Base-by-base conservation (phyloP, 2,329 filamentous ascomycete species). In the Neophaeococcomyces mojaviensis region DNA sequence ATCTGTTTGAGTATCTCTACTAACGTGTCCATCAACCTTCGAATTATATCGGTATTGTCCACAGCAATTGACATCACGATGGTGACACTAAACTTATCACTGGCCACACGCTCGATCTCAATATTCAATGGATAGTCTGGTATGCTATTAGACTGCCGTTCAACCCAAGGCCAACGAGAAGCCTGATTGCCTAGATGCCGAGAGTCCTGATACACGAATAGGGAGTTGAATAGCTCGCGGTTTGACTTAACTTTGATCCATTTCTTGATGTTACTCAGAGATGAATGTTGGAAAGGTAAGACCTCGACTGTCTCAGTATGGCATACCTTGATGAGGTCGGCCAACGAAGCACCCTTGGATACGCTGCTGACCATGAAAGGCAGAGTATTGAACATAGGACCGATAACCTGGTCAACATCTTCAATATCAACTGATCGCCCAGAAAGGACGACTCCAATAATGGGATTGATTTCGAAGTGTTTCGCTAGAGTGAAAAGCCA, bases 351-450 rank as follows among this genome's bases (percentile, higher is more conserved):
- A 0, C 63, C 58, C 0, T 61, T 52, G 5, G 64, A 50, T 12
- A 75, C 53, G 4, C 67, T 59, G 13, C 41, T 35, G 28, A 80
- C 64, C 45, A 77, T 73, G 59, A 84, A 88, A 0, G 89, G 88
- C 1, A 96, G 69, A 0, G 88, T 95, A 60, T 96, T 96, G 73
- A 96, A 94, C 16, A 96, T 67, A 0, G 90, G 89, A 0, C 89
- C 90, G 34, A 92, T 76, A 1, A 86, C 77, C 18, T 71, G 60
- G 38, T 88, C 83, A 2, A 81, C 75, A 2, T 71, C 71, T 6
- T 82, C 73, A 10, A 88, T 66, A 35, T 85, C 77, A 3, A 94
- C 76, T 0, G 80, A 77, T 49, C 89, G 76, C 1, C 89, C 90
- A 5, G 88, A 92, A 0, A 86, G 75, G 10, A 96, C 75, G 16